Evolutionary conservation across 768 basidiomycete genomes (phyloP).

Genomic region (Coprinopsis sp.): DNA sequence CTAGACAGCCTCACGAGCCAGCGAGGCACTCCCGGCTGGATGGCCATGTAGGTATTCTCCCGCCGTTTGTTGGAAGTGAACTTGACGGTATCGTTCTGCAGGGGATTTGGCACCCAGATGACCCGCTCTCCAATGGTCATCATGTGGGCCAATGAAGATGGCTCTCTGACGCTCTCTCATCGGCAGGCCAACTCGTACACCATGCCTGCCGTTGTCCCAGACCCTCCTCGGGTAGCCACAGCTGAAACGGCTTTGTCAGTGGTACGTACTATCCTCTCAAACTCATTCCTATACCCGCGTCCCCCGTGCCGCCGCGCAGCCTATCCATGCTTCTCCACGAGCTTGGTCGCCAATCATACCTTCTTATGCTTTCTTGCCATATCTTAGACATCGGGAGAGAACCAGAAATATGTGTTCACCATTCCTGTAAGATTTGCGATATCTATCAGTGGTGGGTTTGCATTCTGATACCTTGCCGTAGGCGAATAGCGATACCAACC

Average conservation of each 20-base stretch:
- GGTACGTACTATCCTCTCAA: too few species aligned
- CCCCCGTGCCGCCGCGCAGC: too few species aligned
- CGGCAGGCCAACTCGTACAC: conserved; percentile 46
- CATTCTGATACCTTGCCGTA: conserved; percentile 16
- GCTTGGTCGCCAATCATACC: too few species aligned
- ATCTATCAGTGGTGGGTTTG: too few species aligned
- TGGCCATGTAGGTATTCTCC: conserved; percentile 45
- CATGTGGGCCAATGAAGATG: conserved; percentile 64
- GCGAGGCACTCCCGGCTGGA: conserved; percentile 43
- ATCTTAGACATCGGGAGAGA: conserved; percentile 35
- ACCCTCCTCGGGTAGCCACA: conserved; percentile 49
- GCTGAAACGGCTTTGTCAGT: conserved; percentile 30
- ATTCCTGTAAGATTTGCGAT: conserved; percentile 44
- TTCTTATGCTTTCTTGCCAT: too few species aligned
- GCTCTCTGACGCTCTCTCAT: conserved; percentile 62
- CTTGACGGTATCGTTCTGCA: conserved; percentile 18
- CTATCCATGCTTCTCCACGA: too few species aligned
- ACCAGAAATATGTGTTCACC: conserved; percentile 45
- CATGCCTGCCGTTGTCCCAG: conserved; percentile 52
- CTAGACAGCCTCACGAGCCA: conserved; percentile 1
- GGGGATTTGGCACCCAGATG: conserved; percentile 59
- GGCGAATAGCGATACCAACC: conserved; percentile 38
- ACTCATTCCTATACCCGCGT: too few species aligned
- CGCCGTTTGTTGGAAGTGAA: too few species aligned
- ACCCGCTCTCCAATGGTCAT: conserved; percentile 62